Evolutionary conservation across 2,329 filamentous ascomycete genomes (phyloP).

Genomic region (Cladorrhinum sp.): DNA sequence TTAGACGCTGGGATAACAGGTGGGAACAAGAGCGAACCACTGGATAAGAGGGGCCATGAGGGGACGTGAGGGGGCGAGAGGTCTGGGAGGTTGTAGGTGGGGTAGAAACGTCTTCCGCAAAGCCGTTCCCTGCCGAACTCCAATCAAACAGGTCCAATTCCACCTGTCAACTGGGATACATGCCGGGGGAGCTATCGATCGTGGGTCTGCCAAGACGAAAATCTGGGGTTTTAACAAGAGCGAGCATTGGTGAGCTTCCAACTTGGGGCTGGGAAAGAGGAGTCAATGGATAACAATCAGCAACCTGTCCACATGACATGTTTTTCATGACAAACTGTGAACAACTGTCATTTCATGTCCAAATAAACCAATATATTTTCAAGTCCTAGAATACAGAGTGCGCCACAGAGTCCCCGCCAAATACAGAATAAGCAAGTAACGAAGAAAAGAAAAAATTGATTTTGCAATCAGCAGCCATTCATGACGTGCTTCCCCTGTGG

Average conservation of each 20-base stretch:
- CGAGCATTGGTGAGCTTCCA: slow-evolving; percentile 4
- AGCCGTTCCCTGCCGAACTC: slow-evolving; percentile 27
- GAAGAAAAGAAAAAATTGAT: slow-evolving; percentile 10
- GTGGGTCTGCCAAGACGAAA: slow-evolving; percentile 9
- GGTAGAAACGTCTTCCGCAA: slow-evolving; percentile 17
- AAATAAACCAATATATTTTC: slow-evolving; percentile 23
- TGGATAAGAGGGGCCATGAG: background rate
- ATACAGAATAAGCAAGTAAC: slow-evolving; percentile 22
- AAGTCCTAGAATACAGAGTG: slow-evolving; percentile 27
- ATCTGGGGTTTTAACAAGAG: slow-evolving; percentile 1
- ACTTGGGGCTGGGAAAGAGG: slow-evolving; percentile 6
- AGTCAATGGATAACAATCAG: background rate
- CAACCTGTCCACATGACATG: slow-evolving; percentile 5
- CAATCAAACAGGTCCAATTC: slow-evolving; percentile 21
- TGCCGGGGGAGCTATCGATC: slow-evolving; percentile 9
- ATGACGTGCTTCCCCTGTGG: background rate
- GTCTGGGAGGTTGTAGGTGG: background rate
- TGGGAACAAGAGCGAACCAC: background rate
- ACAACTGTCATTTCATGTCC: background rate
- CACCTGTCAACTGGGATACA: background rate
- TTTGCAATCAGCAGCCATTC: background rate
- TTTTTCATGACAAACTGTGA: slow-evolving; percentile 1
- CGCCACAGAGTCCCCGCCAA: slow-evolving; percentile 24
- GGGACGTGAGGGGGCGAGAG: slow-evolving; percentile 3
- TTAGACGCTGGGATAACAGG: slow-evolving; percentile 12